Evolutionary conservation across 1,284 basidiomycete species (phyloP), one percentile per base, ranked within the genome.

Genomic region (Rhizoctonia solani): DNA sequence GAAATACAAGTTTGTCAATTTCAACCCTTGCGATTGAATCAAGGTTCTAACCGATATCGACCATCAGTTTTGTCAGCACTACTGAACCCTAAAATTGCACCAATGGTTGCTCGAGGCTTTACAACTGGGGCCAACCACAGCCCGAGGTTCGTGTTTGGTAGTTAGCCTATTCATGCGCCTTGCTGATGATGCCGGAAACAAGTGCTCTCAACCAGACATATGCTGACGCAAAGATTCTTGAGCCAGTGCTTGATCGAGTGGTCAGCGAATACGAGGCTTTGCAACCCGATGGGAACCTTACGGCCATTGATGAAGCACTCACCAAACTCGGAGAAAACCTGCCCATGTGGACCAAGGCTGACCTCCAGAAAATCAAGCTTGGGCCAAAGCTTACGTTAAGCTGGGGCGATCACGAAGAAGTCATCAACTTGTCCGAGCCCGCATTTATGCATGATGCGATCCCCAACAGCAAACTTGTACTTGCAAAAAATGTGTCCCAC

Each of bases 341-440:
- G 34, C 54, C 54, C 16, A 34, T 21, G 4, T 55, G 54, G 54
- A 55, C 54, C 11, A 5, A 39, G 8, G 32, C 30, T 6, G 54
- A 55, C 37, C 54, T 55, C 3, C 21, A n/a, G 3, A 55, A 55
- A n/a, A 55, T 55, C 14, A 39, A 5, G 13, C 21, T 55, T 23
- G 54, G 54, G 3, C 19, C 54, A 4, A 34, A 39, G 23, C 54
- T 55, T 27, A 55, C 54, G 4, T 9, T 55, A 9, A 55, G 54
- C 23, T 55, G 54, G 54, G 54, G 54, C 2, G 25, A 55, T 13
- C 37, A 55, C 54, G 54, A 55, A 25, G 54, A 55, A 39, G 54
- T 37, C 3, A 30, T 55, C 34, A 41, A 55, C 4, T 23, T 39
- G 16, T 55, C 54, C 3, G 54, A 55, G 34, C 54, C 54, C 8